Percentiles rank a stretch among this genome's conserved stretches.
Conservation (phyloP, 345 rosid genomes). For the Linum trigynum region DNA sequence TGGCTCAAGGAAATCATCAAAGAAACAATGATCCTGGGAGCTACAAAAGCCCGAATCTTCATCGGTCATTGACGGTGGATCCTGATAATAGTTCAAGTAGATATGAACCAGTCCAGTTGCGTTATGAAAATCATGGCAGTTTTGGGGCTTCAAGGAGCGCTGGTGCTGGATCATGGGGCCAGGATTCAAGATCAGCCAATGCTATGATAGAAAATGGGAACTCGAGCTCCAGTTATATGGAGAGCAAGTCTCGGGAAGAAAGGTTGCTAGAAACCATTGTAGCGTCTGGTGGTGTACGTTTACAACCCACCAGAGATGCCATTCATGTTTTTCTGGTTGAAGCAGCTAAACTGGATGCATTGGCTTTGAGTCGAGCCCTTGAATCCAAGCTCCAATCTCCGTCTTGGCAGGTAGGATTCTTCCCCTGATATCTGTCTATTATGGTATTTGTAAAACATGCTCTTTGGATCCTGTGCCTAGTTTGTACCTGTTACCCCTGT, state of each 20-base stretch:
- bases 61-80: slow-evolving; percentile 77
- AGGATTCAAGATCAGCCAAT: slow-evolving; percentile 33
- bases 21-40: slow-evolving; percentile 69
- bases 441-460: neutral
- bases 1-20: slow-evolving; percentile 54
- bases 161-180: slow-evolving; percentile 56
- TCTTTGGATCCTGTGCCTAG: neutral
- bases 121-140: slow-evolving; percentile 35
- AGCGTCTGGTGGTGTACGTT: slow-evolving; percentile 86
- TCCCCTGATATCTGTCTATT: neutral
- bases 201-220: slow-evolving; percentile 30
- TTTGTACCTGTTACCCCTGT: too few relatives aligned
- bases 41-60: slow-evolving; percentile 76
- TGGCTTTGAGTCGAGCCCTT: slow-evolving; percentile 69
- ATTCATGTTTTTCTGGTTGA: slow-evolving; percentile 68
- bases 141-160: slow-evolving; percentile 38
- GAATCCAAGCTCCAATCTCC: slow-evolving; percentile 82
- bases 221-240: slow-evolving; percentile 38
- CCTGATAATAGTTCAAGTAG: slow-evolving; percentile 39
- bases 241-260: slow-evolving; percentile 73
- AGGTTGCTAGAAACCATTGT: slow-evolving; percentile 85
- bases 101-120: slow-evolving; percentile 62
- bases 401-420: slow-evolving; percentile 70
- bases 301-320: slow-evolving; percentile 95
- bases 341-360: slow-evolving; percentile 76